phyloP scores from a whole-genome alignment of 177 flowering plant genomes.

The Vitis hybrid region DNA sequence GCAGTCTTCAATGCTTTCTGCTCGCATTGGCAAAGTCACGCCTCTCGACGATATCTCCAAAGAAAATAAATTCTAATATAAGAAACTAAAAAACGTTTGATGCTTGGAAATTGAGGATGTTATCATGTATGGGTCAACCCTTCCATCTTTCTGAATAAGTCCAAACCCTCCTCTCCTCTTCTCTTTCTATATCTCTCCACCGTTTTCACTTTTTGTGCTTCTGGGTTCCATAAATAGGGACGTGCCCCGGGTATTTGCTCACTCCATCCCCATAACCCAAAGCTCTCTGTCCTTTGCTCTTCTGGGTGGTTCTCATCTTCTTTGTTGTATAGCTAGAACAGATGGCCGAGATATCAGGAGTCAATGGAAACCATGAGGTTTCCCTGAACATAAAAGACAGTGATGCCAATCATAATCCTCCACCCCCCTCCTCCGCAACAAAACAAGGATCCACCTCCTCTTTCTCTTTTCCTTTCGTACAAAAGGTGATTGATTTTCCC shows the following conservation, averaged over 20 bases:
- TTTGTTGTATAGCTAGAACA: background rate
- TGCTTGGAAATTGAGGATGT: no score
- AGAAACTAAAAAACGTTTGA: background rate
- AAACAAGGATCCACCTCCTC: background rate
- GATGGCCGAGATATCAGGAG: conserved; percentile 10
- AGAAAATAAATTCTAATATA: background rate
- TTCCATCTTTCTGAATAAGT: background rate
- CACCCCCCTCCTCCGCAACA: background rate
- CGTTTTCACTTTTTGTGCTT: no score
- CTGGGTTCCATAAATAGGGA: no score
- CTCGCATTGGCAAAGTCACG: conserved; percentile 7
- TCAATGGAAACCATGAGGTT: conserved; percentile 1
- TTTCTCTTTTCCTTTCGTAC: conserved; percentile 52
- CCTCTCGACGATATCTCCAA: conserved; percentile 25
- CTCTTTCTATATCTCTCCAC: background rate
- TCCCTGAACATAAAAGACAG: conserved; percentile 11
- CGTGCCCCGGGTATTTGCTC: no score
- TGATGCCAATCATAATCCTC: conserved; percentile 9
- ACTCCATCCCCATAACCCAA: no score
- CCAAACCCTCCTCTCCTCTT: background rate
- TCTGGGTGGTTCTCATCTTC: no score
- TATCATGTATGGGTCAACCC: no score
- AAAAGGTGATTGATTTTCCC: conserved; percentile 40
- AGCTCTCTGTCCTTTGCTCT: no score
- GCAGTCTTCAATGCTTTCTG: conserved; percentile 30